A percentile compares a stretch with the other conserved stretches of the same genome.
phyloP scores from a whole-genome alignment of 352 stramenopile species.

The Globisporangium paroecandrum region DNA sequence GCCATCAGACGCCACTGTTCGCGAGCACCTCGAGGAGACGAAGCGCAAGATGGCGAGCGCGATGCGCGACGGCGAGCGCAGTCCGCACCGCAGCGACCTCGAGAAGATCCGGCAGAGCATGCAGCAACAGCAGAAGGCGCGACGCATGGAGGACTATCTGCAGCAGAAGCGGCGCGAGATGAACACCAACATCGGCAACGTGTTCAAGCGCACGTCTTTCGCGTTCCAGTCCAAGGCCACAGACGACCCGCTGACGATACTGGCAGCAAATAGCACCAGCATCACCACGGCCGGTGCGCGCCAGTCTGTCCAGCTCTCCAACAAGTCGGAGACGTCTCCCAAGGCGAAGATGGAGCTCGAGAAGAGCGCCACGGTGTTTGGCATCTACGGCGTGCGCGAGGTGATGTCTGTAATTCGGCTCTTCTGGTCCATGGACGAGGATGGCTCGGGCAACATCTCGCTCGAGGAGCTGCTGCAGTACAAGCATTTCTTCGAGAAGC shows the following conservation, averaged over 20 bases:
- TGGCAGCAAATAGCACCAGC: neutral
- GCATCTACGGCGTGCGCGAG: constrained; percentile 63
- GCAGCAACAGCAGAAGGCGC: constrained; percentile 42
- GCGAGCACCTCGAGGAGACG: constrained; percentile 40
- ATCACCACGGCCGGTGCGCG: neutral
- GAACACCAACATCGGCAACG: constrained; percentile 62
- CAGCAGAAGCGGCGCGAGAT: constrained; percentile 68
- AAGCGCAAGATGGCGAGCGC: constrained; percentile 47
- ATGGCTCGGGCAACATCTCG: constrained; percentile 55
- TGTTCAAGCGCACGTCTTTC: constrained; percentile 66
- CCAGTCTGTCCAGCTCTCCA: neutral
- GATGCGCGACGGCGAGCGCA: constrained; percentile 34
- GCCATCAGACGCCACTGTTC: constrained; percentile 13
- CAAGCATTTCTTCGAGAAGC: constrained; percentile 59
- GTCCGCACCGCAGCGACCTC: constrained; percentile 25
- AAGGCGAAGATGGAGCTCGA: constrained; percentile 22
- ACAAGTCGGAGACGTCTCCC: neutral
- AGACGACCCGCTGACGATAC: constrained; percentile 10
- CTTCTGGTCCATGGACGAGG: constrained; percentile 72
- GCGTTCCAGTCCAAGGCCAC: constrained; percentile 27
- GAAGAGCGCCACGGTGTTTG: constrained; percentile 43
- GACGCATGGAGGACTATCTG: constrained; percentile 67
- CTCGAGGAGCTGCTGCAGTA: constrained; percentile 52
- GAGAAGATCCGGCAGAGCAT: constrained; percentile 30
- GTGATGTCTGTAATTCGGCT: constrained; percentile 75